Conservation (phyloP, 768 basidiomycete genomes). For the Termitomyces sp. region DNA sequence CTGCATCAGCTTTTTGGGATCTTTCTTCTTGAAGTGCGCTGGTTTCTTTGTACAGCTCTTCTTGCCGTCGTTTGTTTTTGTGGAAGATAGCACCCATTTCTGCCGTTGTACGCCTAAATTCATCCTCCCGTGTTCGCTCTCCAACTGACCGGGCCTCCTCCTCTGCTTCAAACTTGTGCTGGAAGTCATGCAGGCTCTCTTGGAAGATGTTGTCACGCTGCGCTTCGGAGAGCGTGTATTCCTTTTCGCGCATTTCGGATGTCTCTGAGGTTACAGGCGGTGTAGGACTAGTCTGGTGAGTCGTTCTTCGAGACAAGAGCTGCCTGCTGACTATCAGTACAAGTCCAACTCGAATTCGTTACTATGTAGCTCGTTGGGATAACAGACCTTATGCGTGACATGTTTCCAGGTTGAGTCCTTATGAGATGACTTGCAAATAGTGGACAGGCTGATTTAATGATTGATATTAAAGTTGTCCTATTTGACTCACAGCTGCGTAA, state of each 20-base stretch:
- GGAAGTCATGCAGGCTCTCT: not conserved
- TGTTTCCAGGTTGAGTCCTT: not conserved
- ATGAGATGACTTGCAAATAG: not conserved
- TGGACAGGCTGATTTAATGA: not conserved
- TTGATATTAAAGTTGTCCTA: not conserved
- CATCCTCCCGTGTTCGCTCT: not conserved
- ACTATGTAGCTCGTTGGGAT: not conserved
- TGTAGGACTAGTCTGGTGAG: not conserved
- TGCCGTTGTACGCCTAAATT: not conserved
- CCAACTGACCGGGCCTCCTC: not conserved
- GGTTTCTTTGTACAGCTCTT: not conserved
- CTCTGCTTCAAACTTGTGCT: not conserved
- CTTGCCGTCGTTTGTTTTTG: not conserved
- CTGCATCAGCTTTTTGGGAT: slow-evolving; percentile 1
- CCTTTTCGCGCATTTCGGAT: not conserved
- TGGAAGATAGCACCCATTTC: not conserved
- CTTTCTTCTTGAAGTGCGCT: slow-evolving; percentile 1
- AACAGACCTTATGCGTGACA: not conserved
- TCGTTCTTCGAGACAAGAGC: not conserved
- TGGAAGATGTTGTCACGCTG: not conserved
- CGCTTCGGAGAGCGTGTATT: not conserved
- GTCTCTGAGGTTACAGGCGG: not conserved
- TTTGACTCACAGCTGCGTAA: not conserved
- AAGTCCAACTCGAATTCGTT: not conserved
- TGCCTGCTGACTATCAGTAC: not conserved